Conservation (phyloP, 2,329 filamentous ascomycete genomes). For the Alternaria gansuensis region DNA sequence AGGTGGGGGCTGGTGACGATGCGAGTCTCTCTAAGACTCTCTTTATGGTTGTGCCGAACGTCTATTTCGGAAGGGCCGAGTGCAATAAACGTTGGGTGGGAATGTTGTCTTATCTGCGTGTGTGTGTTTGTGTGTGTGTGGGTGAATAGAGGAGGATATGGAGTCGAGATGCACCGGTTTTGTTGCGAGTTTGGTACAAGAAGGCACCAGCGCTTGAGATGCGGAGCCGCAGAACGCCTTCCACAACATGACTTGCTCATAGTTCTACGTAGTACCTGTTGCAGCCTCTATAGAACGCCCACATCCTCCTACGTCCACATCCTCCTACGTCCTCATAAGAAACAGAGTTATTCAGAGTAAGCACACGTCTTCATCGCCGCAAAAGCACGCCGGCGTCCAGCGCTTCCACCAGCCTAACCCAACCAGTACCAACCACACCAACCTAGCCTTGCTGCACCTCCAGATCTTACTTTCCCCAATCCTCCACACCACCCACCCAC, state of each 20-base stretch:
- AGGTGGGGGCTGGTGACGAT: neutral
- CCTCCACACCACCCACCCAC: neutral
- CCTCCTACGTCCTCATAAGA: neutral
- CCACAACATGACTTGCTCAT: neutral
- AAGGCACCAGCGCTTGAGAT: conserved; percentile 3
- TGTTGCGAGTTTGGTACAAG: conserved; percentile 4
- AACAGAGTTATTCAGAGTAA: neutral
- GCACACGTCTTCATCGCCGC: neutral
- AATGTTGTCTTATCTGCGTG: too few species aligned
- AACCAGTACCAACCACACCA: neutral
- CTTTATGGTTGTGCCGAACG: too few species aligned
- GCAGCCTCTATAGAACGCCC: neutral
- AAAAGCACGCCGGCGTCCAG: neutral
- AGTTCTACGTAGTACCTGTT: neutral
- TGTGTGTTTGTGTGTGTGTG: neutral
- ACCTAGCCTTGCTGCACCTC: neutral
- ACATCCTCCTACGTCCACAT: neutral
- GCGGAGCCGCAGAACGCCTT: conserved; percentile 6
- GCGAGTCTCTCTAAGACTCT: neutral
- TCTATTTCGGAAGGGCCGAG: neutral
- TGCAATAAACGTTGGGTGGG: neutral
- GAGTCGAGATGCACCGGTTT: conserved; percentile 1
- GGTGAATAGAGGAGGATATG: neutral
- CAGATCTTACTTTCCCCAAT: neutral
- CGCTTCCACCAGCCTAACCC: conserved; percentile 2